Evolutionary conservation across 495 filamentous ascomycete genomes (phyloP).

Genomic region (Aspergillus homomorphus): DNA sequence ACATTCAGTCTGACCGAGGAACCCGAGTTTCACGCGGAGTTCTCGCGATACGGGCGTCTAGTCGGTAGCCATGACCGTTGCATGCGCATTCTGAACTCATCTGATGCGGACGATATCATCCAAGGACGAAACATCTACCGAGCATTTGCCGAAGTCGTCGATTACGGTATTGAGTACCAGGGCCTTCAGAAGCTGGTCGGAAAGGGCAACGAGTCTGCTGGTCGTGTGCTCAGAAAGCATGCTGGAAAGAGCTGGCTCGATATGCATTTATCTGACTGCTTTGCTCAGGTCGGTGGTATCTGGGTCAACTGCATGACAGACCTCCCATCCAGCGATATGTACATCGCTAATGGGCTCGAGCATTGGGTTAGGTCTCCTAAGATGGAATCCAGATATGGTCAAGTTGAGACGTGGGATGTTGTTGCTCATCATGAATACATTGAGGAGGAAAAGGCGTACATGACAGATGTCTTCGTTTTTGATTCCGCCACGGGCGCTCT

Average conservation of each 20-base stretch:
- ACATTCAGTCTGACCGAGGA: too few relatives aligned
- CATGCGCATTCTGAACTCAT: slow-evolving; percentile 29
- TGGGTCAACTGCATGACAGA: slow-evolving; percentile 50
- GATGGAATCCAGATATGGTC: slow-evolving; percentile 7
- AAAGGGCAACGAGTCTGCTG: slow-evolving; percentile 36
- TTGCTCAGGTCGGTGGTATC: slow-evolving; percentile 48
- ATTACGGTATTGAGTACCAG: slow-evolving; percentile 40
- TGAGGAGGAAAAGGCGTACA: slow-evolving; percentile 28
- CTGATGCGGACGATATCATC: slow-evolving; percentile 42
- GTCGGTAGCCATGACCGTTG: slow-evolving; percentile 33
- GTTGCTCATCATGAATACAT: slow-evolving; percentile 31
- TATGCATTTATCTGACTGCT: slow-evolving; percentile 28
- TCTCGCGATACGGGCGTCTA: slow-evolving; percentile 37
- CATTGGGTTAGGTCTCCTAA: slow-evolving; percentile 41
- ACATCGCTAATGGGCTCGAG: slow-evolving; percentile 43
- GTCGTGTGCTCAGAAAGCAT: slow-evolving; percentile 33
- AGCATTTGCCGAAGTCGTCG: slow-evolving; percentile 40
- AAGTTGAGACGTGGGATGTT: slow-evolving; percentile 39
- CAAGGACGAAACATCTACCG: slow-evolving; percentile 47
- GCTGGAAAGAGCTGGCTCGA: slow-evolving; percentile 34
- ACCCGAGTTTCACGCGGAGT: background rate
- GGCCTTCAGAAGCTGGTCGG: slow-evolving; percentile 44
- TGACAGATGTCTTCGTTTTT: slow-evolving; percentile 50
- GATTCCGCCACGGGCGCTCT: slow-evolving; percentile 35
- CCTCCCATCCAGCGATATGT: slow-evolving; percentile 36